Evolutionary conservation across 768 basidiomycete species (phyloP).

Genomic region (Trametes punicea): DNA sequence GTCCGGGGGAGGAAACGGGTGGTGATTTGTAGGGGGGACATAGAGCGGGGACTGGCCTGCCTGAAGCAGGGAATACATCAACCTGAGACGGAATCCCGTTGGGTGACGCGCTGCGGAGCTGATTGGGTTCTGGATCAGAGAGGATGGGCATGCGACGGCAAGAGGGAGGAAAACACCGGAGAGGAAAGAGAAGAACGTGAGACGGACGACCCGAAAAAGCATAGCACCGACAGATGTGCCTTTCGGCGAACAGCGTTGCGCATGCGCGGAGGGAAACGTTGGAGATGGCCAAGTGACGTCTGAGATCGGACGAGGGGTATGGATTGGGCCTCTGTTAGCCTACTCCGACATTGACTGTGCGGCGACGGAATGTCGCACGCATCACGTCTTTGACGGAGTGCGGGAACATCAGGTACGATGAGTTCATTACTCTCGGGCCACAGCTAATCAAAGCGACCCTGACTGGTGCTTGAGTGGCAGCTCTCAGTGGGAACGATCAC

Average conservation of each 20-base stretch:
- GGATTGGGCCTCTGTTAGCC: no score
- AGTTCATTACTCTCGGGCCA: slow-evolving; percentile 18
- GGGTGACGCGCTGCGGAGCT: slow-evolving; percentile 7
- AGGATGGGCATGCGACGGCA: neutral
- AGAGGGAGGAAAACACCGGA: neutral
- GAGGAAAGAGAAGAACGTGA: neutral
- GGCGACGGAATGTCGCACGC: slow-evolving; percentile 1
- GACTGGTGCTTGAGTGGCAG: slow-evolving; percentile 5
- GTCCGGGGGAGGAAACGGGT: neutral
- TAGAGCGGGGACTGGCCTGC: slow-evolving; percentile 1
- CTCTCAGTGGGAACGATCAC: slow-evolving; percentile 11
- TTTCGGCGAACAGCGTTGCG: neutral
- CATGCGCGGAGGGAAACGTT: neutral
- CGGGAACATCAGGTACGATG: slow-evolving; percentile 16
- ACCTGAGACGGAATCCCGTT: slow-evolving; percentile 2
- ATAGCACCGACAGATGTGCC: neutral
- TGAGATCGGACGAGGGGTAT: slow-evolving; percentile 10
- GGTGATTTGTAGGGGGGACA: slow-evolving; percentile 4
- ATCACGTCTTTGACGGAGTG: slow-evolving; percentile 1
- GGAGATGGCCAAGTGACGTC: neutral
- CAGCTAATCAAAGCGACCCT: slow-evolving; percentile 25
- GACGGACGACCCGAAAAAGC: neutral
- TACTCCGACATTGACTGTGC: no score
- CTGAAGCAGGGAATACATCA: slow-evolving; percentile 1
- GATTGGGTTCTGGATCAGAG: slow-evolving; percentile 11